Evolutionary conservation across 2,329 filamentous ascomycete genomes (phyloP), one percentile per base, ranked within the genome.

Genomic region (Sporothrix brasiliensis): DNA sequence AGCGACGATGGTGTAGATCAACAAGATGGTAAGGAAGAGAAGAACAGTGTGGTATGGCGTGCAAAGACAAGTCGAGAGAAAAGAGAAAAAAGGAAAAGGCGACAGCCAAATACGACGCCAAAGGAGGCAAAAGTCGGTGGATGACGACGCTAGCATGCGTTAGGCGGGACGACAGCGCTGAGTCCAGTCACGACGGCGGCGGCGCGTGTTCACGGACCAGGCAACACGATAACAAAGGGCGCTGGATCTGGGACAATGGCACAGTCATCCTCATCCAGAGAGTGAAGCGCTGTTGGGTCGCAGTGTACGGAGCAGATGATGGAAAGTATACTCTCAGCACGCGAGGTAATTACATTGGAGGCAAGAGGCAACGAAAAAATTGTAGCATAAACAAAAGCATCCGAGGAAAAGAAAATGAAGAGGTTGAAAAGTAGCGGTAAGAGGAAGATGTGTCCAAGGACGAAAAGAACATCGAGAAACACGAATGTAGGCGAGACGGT

Each of bases 71-170:
- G 13, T 27, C 19, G n/a, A 52, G 61, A 70, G 53, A 67, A 47
- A 49, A 13, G 41, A 63, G 41, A 44, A 24, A 61, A 50, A 58
- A 41, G 44, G 44, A 50, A 68, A 60, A 54, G 44, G 58, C 49
- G 68, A 69, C 58, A 34, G 49, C 53, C 27, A 67, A 53, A 52
- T 21, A 34, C 19, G 54, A 60, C 54, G 61, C 41, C 41, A 68
- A 52, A 70, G 56, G 68, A 70, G 47, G 69, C 68, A 70, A 68
- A 68, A 34, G 47, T 41, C 49, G 60, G 70, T 58, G 56, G 68
- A 72, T 72, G 71, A 72, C 69, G 66, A 71, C 71, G 69, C 71
- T 72, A 72, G 67, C 30, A 66, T 53, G 49, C 54, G 27, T 50
- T 66, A 66, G 44, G 67, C 27, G 34, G 58, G 49, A 27, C 34